Conservation (phyloP, 768 basidiomycete species). For the Auricularia sp. region DNA sequence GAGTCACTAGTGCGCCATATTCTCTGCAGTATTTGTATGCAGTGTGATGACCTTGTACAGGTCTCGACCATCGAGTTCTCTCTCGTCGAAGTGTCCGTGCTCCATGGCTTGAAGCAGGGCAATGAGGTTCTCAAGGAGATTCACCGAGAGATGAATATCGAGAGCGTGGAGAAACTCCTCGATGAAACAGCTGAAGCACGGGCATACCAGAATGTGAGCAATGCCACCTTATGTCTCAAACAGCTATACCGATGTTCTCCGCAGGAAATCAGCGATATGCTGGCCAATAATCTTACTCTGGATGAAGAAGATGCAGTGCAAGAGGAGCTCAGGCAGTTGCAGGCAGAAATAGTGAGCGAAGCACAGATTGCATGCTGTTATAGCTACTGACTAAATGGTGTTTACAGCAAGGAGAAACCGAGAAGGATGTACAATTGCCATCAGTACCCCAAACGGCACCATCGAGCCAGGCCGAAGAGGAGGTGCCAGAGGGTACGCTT, state of each 20-base stretch:
- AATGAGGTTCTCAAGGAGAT: conserved; percentile 89
- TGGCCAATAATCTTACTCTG: conserved; percentile 67
- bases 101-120: conserved; percentile 89
- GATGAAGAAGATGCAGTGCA: conserved; percentile 96
- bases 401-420: no score
- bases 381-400: no score
- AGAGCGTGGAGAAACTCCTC: conserved; percentile 84
- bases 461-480: no score
- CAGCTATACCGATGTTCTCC: no score
- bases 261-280: conserved; percentile 86
- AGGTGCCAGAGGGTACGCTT: no score
- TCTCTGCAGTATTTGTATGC: no score
- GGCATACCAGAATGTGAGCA: conserved; percentile 74
- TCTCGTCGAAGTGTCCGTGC: conserved; percentile 80
- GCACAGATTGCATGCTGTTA: no score
- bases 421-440: no score
- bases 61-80: conserved; percentile 97
- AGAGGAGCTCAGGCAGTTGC: conserved; percentile 60
- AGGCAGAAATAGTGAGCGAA: conserved; percentile 18
- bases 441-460: no score
- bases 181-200: conserved; percentile 88
- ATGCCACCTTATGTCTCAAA: conserved; percentile 3
- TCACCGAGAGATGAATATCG: conserved; percentile 85
- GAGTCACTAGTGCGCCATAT: conserved; percentile 83
- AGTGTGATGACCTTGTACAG: conserved; percentile 34